Percentiles rank a stretch among this genome's conserved stretches.
Conservation (phyloP, 2,329 filamentous ascomycete genomes). For the Tolypocladium nubicola region DNA sequence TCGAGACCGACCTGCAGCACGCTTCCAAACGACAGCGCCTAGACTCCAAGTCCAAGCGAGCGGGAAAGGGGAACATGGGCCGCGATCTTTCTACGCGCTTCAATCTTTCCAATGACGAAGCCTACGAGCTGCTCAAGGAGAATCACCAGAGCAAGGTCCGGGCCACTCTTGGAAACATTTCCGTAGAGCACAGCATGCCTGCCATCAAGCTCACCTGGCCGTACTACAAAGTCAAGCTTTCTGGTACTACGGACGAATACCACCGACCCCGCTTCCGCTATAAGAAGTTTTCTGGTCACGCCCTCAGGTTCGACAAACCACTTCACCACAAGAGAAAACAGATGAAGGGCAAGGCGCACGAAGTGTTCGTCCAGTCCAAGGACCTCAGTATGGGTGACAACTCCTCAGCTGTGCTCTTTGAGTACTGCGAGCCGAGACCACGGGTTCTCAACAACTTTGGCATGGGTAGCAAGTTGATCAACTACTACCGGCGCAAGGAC, state of each 20-base stretch:
- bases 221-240: slow-evolving; percentile 84
- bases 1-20: slow-evolving; percentile 64
- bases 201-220: slow-evolving; percentile 88
- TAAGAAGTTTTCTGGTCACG: slow-evolving; percentile 53
- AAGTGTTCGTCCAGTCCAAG: slow-evolving; percentile 69
- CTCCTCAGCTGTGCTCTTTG: slow-evolving; percentile 75
- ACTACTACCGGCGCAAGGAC: slow-evolving; percentile 84
- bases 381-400: slow-evolving; percentile 85
- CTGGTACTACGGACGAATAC: slow-evolving; percentile 66
- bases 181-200: slow-evolving; percentile 90
- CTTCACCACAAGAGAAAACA: slow-evolving; percentile 69
- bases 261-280: slow-evolving; percentile 74
- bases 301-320: slow-evolving; percentile 64
- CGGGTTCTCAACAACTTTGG: slow-evolving; percentile 91
- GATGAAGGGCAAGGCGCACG: slow-evolving; percentile 67
- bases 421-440: slow-evolving; percentile 92
- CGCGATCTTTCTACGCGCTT: slow-evolving; percentile 72
- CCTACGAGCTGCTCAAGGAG: slow-evolving; percentile 91
- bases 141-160: slow-evolving; percentile 95
- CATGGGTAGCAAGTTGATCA: slow-evolving; percentile 93
- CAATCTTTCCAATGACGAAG: slow-evolving; percentile 93
- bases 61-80: slow-evolving; percentile 57
- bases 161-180: slow-evolving; percentile 79
- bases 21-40: slow-evolving; percentile 48
- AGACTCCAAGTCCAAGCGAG: slow-evolving; percentile 51